Evolutionary conservation across 1,139 yeast species (phyloP).

Genomic region (Candida glucosophila): DNA sequence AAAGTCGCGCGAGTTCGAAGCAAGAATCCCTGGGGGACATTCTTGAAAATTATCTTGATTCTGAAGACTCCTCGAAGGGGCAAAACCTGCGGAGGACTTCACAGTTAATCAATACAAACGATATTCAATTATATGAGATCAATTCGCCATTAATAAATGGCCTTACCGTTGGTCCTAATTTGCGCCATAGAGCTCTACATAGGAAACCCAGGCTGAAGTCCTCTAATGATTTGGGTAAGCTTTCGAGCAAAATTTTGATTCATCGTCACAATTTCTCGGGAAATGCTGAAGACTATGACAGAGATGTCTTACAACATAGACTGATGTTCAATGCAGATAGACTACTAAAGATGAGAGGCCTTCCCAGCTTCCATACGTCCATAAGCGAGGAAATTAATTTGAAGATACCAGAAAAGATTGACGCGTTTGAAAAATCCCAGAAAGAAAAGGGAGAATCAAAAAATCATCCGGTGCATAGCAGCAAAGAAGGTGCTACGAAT

Average conservation of each 20-base stretch:
- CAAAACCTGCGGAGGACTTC: background rate
- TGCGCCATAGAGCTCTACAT: constrained; percentile 12
- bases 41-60: constrained; percentile 26
- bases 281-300: constrained; percentile 1
- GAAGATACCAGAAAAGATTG: constrained; percentile 10
- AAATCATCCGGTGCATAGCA: no score
- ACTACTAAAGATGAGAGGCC: constrained; percentile 5
- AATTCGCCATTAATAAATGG: constrained; percentile 32
- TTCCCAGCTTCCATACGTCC: constrained; percentile 24
- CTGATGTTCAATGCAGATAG: constrained; percentile 1
- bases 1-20: constrained; percentile 2
- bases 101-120: constrained; percentile 6
- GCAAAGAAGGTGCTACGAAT: no score
- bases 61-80: constrained; percentile 1
- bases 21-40: constrained; percentile 17
- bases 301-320: background rate
- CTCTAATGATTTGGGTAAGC: constrained; percentile 1
- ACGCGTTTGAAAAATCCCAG: constrained; percentile 10
- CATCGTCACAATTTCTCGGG: constrained; percentile 8
- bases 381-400: constrained; percentile 20
- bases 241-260: constrained; percentile 10
- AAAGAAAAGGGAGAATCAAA: constrained; percentile 2
- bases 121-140: constrained; percentile 20
- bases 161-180: constrained; percentile 23
- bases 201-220: constrained; percentile 3